Conservation (phyloP, 78 protist species). For the Dictyostelium brefeldianum region DNA sequence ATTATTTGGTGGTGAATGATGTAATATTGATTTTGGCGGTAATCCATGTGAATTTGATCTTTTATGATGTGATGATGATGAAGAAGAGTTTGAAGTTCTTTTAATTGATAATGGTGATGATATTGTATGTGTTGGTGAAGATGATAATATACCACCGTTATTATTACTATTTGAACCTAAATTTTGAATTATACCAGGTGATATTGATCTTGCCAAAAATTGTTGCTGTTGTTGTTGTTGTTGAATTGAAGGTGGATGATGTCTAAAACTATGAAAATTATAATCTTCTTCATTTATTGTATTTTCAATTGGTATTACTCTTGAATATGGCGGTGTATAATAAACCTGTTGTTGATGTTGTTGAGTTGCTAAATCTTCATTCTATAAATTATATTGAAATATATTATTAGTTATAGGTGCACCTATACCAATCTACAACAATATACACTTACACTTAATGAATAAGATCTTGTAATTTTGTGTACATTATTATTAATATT, state of each 20-base stretch:
- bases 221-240: conserved; percentile 2
- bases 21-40: conserved; percentile 15
- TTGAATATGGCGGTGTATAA: conserved; percentile 20
- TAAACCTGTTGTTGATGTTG: conserved; percentile 16
- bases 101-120: conserved; percentile 18
- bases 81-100: not conserved
- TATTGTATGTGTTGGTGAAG: not conserved
- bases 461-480: conserved; percentile 3
- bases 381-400: not conserved
- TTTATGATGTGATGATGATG: conserved; percentile 23
- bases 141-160: not conserved
- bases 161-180: not conserved
- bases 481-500: not conserved
- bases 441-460: conserved; percentile 13
- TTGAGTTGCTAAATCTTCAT: conserved; percentile 6
- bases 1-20: conserved; percentile 34
- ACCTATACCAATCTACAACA: not conserved
- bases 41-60: conserved; percentile 76
- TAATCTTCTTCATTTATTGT: conserved; percentile 13
- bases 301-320: conserved; percentile 27
- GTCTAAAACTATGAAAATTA: not conserved
- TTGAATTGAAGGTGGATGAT: not conserved
- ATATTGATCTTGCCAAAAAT: not conserved
- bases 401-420: not conserved
- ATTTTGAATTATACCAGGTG: not conserved